Conservation (phyloP, 768 basidiomycete genomes). For the Psilocybe cubensis region DNA sequence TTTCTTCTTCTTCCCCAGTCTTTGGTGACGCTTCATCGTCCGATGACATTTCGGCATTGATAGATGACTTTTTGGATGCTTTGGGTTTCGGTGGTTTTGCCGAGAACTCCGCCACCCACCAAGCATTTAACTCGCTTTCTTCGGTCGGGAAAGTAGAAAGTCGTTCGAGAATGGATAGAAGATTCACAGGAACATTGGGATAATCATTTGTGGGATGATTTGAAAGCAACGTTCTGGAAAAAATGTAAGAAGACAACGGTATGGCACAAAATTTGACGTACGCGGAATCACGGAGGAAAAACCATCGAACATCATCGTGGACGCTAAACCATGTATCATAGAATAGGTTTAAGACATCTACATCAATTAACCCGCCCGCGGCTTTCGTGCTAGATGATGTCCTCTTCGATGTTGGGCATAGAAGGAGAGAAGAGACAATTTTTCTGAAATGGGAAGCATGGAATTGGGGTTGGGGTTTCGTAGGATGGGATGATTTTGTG, state of each 20-base stretch:
- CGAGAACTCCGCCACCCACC: slow-evolving; percentile 79
- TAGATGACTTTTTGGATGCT: slow-evolving; percentile 36
- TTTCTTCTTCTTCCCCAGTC: slow-evolving; percentile 31
- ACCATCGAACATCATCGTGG: slow-evolving; percentile 86
- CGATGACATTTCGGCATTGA: slow-evolving; percentile 29
- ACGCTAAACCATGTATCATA: slow-evolving; percentile 75
- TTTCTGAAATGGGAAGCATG: slow-evolving; percentile 70
- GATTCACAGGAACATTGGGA: slow-evolving; percentile 44
- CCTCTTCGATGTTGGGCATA: slow-evolving; percentile 58
- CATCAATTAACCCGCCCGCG: slow-evolving; percentile 45
- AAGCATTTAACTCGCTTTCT: slow-evolving; percentile 66
- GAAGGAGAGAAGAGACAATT: slow-evolving; percentile 59
- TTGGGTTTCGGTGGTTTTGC: slow-evolving; percentile 57
- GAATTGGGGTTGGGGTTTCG: slow-evolving; percentile 60
- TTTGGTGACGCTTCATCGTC: slow-evolving; percentile 40
- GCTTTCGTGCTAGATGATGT: slow-evolving; percentile 22
- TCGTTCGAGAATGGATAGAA: slow-evolving; percentile 68
- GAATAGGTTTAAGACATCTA: slow-evolving; percentile 67
- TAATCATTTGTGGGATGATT: slow-evolving; percentile 31
- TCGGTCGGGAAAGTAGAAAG: slow-evolving; percentile 78
- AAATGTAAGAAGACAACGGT: background rate
- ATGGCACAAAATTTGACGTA: slow-evolving; percentile 34
- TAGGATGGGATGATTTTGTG: slow-evolving; percentile 37
- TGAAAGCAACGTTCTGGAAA: slow-evolving; percentile 33
- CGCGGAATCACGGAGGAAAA: slow-evolving; percentile 83